Evolutionary conservation across 164 flowering plant species (phyloP), one percentile per base, ranked within the genome.

Genomic region (Aristolochia contorta): DNA sequence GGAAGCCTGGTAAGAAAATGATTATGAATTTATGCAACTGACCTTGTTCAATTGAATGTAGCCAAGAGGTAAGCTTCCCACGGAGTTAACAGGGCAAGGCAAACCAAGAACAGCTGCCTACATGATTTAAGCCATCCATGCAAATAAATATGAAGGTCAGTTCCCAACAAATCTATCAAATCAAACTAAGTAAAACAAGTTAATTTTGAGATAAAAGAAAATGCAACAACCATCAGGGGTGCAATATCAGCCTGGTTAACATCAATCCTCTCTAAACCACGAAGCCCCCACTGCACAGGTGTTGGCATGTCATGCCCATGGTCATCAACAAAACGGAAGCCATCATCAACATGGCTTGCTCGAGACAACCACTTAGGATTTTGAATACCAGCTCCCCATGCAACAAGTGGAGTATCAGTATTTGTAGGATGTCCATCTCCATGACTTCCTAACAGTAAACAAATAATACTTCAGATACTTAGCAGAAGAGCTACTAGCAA

Each of bases 201-300:
- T 12, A 4, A 37, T n/a, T 33, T 57, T 33, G 6, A 33, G 16
- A 55, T 3, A 46, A 14, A 62, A 54, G 49, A 24, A 69, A 58
- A 32, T 32, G 48, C 56, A 41, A 67, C 67, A 70, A 92, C 98
- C 98, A 92, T 92, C 65, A 92, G 77, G 47, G 98, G 89, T 43
- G 98, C 87, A 67, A 92, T 87, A 77, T 92, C 98, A 72, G 98
- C 98, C 81, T 92, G 98, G 74, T 92, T 92, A 62, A 92, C 96
- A 80, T 92, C 98, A 69, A 84, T 80, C 61, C 98, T 79, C 72
- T 89, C 91, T 61, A 87, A 62, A 63, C 69, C 77, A 67, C 71
- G 55, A 46, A 92, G 86, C 51, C 94, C 98, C 98, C 98, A 92
- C 33, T 83, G 84, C 20, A 32, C n/a, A 57, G 98, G 96, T 45